These are phyloP conservation scores for Rhodotorula glutinis DNA, from an alignment of 1,284 basidiomycete species.

Conservation along the genomic window DNA sequence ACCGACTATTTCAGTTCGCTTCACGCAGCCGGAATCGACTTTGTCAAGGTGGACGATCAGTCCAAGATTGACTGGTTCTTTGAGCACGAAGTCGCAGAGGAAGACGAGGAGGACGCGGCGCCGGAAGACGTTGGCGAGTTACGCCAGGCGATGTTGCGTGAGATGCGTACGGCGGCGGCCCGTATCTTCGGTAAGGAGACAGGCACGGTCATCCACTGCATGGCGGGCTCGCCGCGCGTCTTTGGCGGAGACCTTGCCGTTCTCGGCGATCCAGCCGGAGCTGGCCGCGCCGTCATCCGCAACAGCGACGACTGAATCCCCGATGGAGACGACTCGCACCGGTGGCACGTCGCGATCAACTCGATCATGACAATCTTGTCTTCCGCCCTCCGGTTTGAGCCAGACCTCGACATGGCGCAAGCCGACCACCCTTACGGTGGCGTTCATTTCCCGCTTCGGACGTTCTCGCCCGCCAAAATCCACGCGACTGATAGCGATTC, in stretches of 20 bases:
- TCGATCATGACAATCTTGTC: constrained; percentile 38
- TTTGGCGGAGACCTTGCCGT: constrained; percentile 22
- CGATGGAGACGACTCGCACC: constrained; percentile 41
- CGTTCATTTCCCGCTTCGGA: constrained; percentile 43
- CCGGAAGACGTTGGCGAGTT: constrained; percentile 6
- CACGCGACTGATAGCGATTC: background rate
- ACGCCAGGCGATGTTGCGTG: constrained; percentile 5
- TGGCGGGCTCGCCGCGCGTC: constrained; percentile 39
- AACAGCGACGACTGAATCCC: constrained; percentile 46
- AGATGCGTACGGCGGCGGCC: constrained; percentile 39
- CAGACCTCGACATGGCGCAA: constrained; percentile 46
- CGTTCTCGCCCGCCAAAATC: constrained; percentile 40
- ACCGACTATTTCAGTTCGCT: constrained; percentile 42
- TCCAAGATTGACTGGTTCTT: constrained; percentile 38
- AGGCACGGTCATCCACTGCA: constrained; percentile 42
- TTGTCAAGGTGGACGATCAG: constrained; percentile 48
- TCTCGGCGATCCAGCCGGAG: background rate
- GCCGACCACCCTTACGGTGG: constrained; percentile 13
- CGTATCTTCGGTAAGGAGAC: constrained; percentile 40
- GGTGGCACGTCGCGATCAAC: constrained; percentile 44
- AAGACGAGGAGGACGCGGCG: background rate
- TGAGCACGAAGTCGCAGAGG: constrained; percentile 7
- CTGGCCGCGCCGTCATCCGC: constrained; percentile 23
- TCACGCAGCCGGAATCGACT: constrained; percentile 42
- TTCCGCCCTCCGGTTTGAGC: constrained; percentile 29